These are phyloP conservation scores for Aspergillus funiculosus DNA, from an alignment of 495 filamentous ascomycete genomes.

Conservation along the genomic window DNA sequence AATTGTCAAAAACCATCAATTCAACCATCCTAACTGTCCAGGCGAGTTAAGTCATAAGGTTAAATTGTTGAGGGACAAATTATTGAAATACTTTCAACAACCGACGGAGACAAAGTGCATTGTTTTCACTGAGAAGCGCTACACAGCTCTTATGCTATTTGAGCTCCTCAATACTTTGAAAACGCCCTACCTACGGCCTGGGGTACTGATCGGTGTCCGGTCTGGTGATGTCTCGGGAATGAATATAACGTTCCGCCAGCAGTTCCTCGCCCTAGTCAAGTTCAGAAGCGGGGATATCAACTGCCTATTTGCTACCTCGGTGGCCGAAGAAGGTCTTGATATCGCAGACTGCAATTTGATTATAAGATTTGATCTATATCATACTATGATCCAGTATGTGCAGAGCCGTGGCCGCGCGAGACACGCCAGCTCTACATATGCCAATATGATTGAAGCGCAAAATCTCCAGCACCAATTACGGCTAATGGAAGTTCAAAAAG, in stretches of 20 bases:
- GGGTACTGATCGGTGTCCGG: constrained; percentile 58
- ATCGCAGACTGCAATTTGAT: constrained; percentile 93
- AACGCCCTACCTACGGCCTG: constrained; percentile 57
- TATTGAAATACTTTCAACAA: constrained; percentile 53
- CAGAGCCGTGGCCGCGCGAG: constrained; percentile 91
- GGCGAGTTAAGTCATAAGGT: constrained; percentile 68
- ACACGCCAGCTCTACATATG: constrained; percentile 66
- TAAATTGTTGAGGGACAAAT: constrained; percentile 49
- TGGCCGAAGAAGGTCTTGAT: constrained; percentile 93
- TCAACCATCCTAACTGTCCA: constrained; percentile 36
- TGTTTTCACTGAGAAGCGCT: constrained; percentile 74
- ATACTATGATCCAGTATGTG: constrained; percentile 90
- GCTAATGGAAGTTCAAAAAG: constrained; percentile 50
- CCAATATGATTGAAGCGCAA: constrained; percentile 70
- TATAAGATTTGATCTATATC: constrained; percentile 83
- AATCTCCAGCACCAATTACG: constrained; percentile 55
- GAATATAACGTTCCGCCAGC: constrained; percentile 62
- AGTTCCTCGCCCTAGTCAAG: constrained; percentile 66
- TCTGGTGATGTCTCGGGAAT: constrained; percentile 45
- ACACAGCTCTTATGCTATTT: constrained; percentile 67
- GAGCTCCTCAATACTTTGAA: constrained; percentile 56
- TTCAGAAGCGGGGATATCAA: constrained; percentile 81
- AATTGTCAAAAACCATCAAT: constrained; percentile 47
- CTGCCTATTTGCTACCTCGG: constrained; percentile 85
- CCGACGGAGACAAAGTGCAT: constrained; percentile 67